Conservation (phyloP, 371 early-diverging fungal genomes). For the Mucor velutinosus region DNA sequence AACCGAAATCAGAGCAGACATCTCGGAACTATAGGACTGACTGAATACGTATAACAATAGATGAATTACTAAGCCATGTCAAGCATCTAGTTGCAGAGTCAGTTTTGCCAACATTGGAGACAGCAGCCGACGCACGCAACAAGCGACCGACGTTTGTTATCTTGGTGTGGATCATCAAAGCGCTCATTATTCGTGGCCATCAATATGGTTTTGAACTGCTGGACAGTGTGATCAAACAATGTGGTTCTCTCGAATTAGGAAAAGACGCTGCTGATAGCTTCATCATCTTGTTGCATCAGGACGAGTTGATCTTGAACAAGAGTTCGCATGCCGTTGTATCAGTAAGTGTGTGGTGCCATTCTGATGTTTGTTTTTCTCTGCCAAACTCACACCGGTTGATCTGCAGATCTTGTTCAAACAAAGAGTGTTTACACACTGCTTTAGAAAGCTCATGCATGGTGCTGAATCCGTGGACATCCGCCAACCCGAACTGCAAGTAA, state of each 20-base stretch:
- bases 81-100: not conserved
- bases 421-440: conserved; percentile 68
- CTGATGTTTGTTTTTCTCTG: not conserved
- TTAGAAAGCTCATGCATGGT: conserved; percentile 57
- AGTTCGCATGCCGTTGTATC: conserved; percentile 64
- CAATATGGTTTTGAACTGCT: conserved; percentile 54
- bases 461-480: conserved; percentile 11
- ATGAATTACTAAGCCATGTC: conserved; percentile 14
- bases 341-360: conserved; percentile 33
- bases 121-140: not conserved
- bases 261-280: conserved; percentile 65
- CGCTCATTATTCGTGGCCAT: conserved; percentile 58
- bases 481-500: conserved; percentile 45
- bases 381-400: not conserved
- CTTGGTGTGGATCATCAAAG: conserved; percentile 46
- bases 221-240: conserved; percentile 52
- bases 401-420: conserved; percentile 73
- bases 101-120: conserved; percentile 10
- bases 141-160: conserved; percentile 12
- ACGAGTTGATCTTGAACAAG: conserved; percentile 65
- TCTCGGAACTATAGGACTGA: not conserved
- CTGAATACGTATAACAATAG: conserved; percentile 13
- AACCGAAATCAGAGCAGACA: not conserved
- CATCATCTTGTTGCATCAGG: conserved; percentile 62
- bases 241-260: conserved; percentile 49